Percentiles rank a stretch among this genome's conserved stretches.
These are phyloP conservation scores for Fusarium proliferatum DNA, from an alignment of 2,329 filamentous ascomycete species.

Conservation along the genomic window DNA sequence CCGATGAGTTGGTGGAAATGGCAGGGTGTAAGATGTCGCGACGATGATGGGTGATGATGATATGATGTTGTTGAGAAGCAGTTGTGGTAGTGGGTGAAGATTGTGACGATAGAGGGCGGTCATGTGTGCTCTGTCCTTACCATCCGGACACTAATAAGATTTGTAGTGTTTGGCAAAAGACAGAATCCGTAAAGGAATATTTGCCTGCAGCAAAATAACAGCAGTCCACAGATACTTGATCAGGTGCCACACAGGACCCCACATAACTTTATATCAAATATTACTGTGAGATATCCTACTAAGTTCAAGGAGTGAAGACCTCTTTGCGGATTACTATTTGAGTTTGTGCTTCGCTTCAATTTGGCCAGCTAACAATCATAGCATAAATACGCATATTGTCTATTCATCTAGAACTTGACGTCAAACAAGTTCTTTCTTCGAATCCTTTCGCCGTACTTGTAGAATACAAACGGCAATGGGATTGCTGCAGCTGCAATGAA, in stretches of 20 bases:
- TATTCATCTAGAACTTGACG: constrained; percentile 35
- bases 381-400: neutral
- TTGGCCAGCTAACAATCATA: neutral
- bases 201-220: constrained; percentile 19
- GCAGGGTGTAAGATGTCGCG: neutral
- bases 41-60: neutral
- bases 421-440: constrained; percentile 47
- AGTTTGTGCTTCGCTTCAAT: neutral
- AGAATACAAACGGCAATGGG: constrained; percentile 53
- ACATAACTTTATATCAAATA: neutral
- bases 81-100: neutral
- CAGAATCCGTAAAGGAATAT: constrained; percentile 21
- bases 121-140: neutral
- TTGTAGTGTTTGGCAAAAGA: constrained; percentile 19
- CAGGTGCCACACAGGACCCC: neutral
- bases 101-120: neutral
- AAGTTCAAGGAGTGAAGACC: neutral
- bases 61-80: neutral
- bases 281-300: neutral
- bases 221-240: neutral
- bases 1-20: neutral
- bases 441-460: constrained; percentile 52
- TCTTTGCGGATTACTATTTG: neutral
- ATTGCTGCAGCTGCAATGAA: constrained; percentile 61
- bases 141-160: neutral